Evolutionary conservation across 306 rosid genomes (phyloP), one percentile per base, ranked within the genome.

Genomic region (Quercus aquifolioides): DNA sequence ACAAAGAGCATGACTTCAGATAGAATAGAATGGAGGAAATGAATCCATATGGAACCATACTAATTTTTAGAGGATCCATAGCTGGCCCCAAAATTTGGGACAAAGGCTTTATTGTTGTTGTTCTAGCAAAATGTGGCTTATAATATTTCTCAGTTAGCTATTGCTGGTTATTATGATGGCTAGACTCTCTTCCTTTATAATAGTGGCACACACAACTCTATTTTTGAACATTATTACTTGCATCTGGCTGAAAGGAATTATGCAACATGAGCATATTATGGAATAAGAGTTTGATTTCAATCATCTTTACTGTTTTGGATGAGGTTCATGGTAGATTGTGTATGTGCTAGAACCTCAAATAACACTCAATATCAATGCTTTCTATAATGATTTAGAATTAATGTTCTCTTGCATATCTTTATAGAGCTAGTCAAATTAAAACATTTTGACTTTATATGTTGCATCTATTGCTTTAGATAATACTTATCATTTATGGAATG

Each of bases 251-350:
- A 60, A 23, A 78, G 25, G 54, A 64, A n/a, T 70, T 35, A 62
- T 69, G 72, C 74, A 56, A 35, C 78, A 57, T n/a, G 62, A 3
- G 30, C n/a, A n/a, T n/a, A 15, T 23, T 43, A 43, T 70, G 30
- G 18, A 43, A 5, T 43, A 64, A 15, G 69, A 76, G 79, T 51
- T 64, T 38, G 46, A 75, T 71, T 65, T 35, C 35, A 18, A 75
- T 78, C 43, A 33, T 75, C 19, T 52, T 35, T 23, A 30, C 65
- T 54, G 46, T 73, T 74, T 62, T 46, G 23, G 68, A 12, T 63
- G 71, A 74, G 57, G 78, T 71, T 76, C 79, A 49, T 14, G 28
- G 63, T 74, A 64, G 81, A 76, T 51, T 17, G 41, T 76, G 30
- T 52, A 52, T 73, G 20, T 60, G 57, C 69, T 67, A 54, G 74